phyloP scores from a whole-genome alignment of 352 stramenopile species.

The Pythium vanterpoolii region DNA sequence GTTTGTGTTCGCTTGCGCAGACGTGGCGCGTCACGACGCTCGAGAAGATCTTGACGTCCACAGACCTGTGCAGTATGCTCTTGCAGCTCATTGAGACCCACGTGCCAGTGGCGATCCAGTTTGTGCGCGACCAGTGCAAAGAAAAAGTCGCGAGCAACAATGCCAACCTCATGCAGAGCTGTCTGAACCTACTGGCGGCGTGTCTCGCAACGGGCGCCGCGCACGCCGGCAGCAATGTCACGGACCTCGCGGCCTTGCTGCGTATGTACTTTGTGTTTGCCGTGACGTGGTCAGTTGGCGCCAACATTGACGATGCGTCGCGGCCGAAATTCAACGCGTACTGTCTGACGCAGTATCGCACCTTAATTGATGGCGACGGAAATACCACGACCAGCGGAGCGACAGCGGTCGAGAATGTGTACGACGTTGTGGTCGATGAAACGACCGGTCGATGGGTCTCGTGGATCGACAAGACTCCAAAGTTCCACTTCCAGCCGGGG shows the following conservation, averaged over 20 bases:
- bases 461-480: constrained; percentile 87
- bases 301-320: constrained; percentile 84
- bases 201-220: constrained; percentile 48
- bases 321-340: constrained; percentile 87
- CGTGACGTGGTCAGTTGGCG: constrained; percentile 82
- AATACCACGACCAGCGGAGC: constrained; percentile 22
- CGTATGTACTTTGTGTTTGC: constrained; percentile 89
- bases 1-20: constrained; percentile 59
- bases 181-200: constrained; percentile 84
- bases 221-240: constrained; percentile 39
- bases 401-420: constrained; percentile 67
- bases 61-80: constrained; percentile 63
- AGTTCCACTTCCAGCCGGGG: constrained; percentile 81
- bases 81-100: constrained; percentile 79
- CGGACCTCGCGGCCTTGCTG: constrained; percentile 53
- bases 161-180: constrained; percentile 85
- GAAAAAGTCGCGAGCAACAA: constrained; percentile 89
- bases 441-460: constrained; percentile 65
- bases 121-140: constrained; percentile 86
- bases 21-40: constrained; percentile 80
- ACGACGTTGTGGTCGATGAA: constrained; percentile 84
- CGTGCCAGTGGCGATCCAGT: constrained; percentile 77
- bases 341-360: constrained; percentile 65
- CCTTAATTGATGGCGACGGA: constrained; percentile 51
- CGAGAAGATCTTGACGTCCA: constrained; percentile 53